These are phyloP conservation scores for Solanum chiquidenum DNA, from an alignment of 257 asterid species.

Conservation along the genomic window DNA sequence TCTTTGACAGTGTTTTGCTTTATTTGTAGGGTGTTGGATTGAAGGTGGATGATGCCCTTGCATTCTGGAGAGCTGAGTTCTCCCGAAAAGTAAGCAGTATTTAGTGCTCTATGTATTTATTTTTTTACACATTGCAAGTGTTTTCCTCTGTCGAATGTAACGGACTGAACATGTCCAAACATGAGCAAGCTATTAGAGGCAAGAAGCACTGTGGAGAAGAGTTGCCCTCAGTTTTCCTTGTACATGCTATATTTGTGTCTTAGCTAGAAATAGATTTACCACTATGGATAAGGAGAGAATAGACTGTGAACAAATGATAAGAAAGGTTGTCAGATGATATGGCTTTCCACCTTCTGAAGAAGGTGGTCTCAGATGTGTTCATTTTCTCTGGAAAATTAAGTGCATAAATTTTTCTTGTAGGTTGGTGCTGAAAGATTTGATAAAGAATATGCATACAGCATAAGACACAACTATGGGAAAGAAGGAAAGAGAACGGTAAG, in stretches of 20 bases:
- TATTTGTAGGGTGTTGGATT: conserved; percentile 75
- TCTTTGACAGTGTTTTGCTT: not conserved
- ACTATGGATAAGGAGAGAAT: not conserved
- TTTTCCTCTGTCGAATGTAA: not conserved
- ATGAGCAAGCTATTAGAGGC: not conserved
- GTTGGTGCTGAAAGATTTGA: conserved; percentile 93
- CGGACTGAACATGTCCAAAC: not conserved
- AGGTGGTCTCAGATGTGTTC: not conserved
- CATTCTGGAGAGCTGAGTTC: conserved; percentile 94
- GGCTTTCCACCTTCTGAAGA: not conserved
- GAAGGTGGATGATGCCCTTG: conserved; percentile 96
- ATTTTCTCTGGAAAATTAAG: not conserved
- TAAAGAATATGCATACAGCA: conserved; percentile 83
- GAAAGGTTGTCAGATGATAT: not conserved
- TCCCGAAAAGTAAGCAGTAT: conserved; percentile 50
- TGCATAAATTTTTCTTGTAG: conserved; percentile 26
- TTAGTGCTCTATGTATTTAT: not conserved
- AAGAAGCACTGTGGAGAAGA: not conserved
- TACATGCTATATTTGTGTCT: not conserved
- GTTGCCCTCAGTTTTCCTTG: not conserved
- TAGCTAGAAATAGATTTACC: not conserved
- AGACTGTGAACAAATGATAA: not conserved
- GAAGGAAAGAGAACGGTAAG: conserved; percentile 97
- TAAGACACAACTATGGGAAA: conserved; percentile 94
- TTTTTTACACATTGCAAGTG: not conserved